A percentile compares a stretch with the other conserved stretches of the same genome.
Conservation (phyloP, 2,329 filamentous ascomycete species). For the Fusarium brevicatenulatum region DNA sequence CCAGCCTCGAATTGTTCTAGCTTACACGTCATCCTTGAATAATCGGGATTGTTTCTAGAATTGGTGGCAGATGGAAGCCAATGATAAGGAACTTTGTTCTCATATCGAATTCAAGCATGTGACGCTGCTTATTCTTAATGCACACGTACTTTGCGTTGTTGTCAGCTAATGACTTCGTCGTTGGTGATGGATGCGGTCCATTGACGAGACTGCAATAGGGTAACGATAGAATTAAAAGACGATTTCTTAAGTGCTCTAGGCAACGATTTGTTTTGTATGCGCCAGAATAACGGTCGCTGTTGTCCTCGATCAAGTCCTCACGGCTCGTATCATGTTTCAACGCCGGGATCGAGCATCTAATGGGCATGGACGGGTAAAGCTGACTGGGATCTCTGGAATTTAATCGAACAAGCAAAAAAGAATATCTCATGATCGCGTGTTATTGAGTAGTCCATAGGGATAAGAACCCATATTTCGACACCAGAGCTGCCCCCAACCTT, state of each 20-base stretch:
- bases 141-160: too few species aligned
- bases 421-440: rapidly evolving
- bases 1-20: background rate
- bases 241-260: too few species aligned
- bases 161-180: background rate
- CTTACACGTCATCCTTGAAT: background rate
- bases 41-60: background rate
- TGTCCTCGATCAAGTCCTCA: background rate
- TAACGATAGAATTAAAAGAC: too few species aligned
- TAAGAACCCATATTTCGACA: rapidly evolving
- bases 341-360: rapidly evolving
- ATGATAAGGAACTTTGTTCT: background rate
- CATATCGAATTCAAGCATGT: too few species aligned
- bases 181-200: background rate
- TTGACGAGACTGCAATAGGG: background rate
- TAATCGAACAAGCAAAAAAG: rapidly evolving
- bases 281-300: too few species aligned
- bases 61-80: background rate
- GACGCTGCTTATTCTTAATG: background rate
- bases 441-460: background rate
- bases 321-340: rapidly evolving
- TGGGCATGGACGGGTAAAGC: rapidly evolving
- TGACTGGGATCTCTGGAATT: rapidly evolving
- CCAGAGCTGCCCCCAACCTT: rapidly evolving
- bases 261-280: too few species aligned